Evolutionary conservation across 257 asterid species (phyloP).

Genomic region (Lantana camara): DNA sequence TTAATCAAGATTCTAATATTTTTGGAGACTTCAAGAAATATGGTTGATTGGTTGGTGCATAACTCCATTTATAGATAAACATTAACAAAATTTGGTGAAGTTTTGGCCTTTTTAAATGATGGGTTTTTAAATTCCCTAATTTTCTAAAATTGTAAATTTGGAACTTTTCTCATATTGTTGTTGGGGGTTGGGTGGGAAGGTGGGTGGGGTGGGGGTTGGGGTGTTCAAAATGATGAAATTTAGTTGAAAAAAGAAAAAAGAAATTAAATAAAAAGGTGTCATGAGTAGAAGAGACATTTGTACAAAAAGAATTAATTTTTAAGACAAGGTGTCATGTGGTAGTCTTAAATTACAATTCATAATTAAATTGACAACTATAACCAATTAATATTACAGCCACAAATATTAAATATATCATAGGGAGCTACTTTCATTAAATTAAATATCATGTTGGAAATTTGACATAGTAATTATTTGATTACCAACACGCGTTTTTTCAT

Average conservation of each 20-base stretch:
- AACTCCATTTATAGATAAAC: neutral
- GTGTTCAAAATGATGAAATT: neutral
- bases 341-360: slow-evolving; percentile 27
- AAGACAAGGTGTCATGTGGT: slow-evolving; percentile 36
- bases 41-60: slow-evolving; percentile 5
- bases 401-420: neutral
- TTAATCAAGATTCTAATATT: neutral
- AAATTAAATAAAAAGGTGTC: slow-evolving; percentile 23
- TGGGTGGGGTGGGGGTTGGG: neutral
- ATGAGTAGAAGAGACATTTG: slow-evolving; percentile 20
- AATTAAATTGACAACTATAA: slow-evolving; percentile 31
- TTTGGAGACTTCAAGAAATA: neutral
- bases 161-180: neutral
- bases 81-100: neutral
- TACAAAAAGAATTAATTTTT: slow-evolving; percentile 1
- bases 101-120: slow-evolving; percentile 1
- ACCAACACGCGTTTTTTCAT: too few relatives aligned
- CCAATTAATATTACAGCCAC: slow-evolving; percentile 24
- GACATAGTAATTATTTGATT: neutral
- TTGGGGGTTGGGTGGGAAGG: neutral
- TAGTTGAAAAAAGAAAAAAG: neutral
- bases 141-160: neutral
- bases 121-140: neutral
- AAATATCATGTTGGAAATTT: neutral
- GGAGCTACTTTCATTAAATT: neutral